These are phyloP conservation scores for Phytophthora uliginosa DNA, from an alignment of 352 stramenopile genomes.

Conservation along the genomic window DNA sequence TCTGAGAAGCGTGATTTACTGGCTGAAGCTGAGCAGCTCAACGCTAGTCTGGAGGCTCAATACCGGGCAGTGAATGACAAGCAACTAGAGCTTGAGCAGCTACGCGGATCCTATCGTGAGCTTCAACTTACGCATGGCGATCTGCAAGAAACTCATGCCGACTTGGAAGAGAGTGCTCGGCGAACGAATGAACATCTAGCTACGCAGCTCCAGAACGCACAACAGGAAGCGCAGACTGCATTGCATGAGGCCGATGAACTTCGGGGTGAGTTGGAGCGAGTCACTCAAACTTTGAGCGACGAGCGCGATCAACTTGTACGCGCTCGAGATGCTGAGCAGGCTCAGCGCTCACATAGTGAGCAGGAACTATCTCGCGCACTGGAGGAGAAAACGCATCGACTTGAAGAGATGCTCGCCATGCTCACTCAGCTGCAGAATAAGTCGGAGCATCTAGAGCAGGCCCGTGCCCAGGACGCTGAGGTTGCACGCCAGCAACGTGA, in stretches of 20 bases:
- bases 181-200: constrained; percentile 46
- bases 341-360: constrained; percentile 43
- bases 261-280: constrained; percentile 14
- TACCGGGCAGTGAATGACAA: constrained; percentile 64
- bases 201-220: constrained; percentile 38
- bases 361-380: constrained; percentile 36
- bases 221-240: constrained; percentile 31
- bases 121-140: constrained; percentile 64
- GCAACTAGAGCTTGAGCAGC: constrained; percentile 70
- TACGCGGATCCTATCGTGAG: constrained; percentile 54
- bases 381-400: constrained; percentile 59
- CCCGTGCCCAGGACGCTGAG: constrained; percentile 49
- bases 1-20: constrained; percentile 74
- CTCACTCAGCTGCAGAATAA: constrained; percentile 64
- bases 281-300: constrained; percentile 12
- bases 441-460: constrained; percentile 61
- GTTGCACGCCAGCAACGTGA: constrained; percentile 35
- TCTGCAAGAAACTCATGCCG: constrained; percentile 64
- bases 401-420: constrained; percentile 77
- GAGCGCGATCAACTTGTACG: constrained; percentile 37
- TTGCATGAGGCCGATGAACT: constrained; percentile 31
- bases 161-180: constrained; percentile 47
- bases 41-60: constrained; percentile 59
- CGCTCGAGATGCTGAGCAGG: constrained; percentile 38
- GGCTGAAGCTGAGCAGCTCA: constrained; percentile 71